These are phyloP conservation scores for Desmodesmus armatus DNA, from an alignment of 139 green algal genomes.

Conservation along the genomic window DNA sequence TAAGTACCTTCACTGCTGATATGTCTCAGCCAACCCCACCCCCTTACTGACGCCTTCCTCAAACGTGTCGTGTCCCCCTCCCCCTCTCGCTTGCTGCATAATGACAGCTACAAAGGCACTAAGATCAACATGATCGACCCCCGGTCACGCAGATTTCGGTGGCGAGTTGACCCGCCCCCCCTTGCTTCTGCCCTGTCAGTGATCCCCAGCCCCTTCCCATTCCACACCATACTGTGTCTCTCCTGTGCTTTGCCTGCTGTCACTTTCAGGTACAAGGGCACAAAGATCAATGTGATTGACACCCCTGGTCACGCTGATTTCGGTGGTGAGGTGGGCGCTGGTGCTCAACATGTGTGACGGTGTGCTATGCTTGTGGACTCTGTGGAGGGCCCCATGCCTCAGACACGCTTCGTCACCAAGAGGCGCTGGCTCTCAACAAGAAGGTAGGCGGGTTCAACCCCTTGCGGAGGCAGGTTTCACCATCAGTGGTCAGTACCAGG, in stretches of 20 bases:
- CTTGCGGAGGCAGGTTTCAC: too few relatives aligned
- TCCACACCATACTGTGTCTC: too few relatives aligned
- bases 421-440: slow-evolving; percentile 95
- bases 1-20: too few relatives aligned
- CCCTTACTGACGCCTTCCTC: too few relatives aligned
- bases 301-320: slow-evolving; percentile 99
- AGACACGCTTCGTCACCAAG: slow-evolving; percentile 99
- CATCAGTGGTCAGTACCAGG: too few relatives aligned
- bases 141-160: slow-evolving; percentile 99
- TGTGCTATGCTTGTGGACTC: slow-evolving; percentile 98
- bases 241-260: neutral
- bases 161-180: slow-evolving; percentile 85
- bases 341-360: slow-evolving; percentile 99
- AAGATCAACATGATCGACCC: slow-evolving; percentile 99
- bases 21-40: too few relatives aligned
- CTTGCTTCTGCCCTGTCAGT: too few relatives aligned
- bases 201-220: too few relatives aligned
- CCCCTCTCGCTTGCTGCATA: neutral
- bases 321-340: slow-evolving; percentile 98
- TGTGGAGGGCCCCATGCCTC: slow-evolving; percentile 97
- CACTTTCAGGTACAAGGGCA: slow-evolving; percentile 72
- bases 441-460: too few relatives aligned
- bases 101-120: slow-evolving; percentile 60
- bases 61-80: neutral
- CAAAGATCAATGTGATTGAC: slow-evolving; percentile 99